Evolutionary conservation across 306 rosid species (phyloP).

Genomic region (Quercus mongolica): DNA sequence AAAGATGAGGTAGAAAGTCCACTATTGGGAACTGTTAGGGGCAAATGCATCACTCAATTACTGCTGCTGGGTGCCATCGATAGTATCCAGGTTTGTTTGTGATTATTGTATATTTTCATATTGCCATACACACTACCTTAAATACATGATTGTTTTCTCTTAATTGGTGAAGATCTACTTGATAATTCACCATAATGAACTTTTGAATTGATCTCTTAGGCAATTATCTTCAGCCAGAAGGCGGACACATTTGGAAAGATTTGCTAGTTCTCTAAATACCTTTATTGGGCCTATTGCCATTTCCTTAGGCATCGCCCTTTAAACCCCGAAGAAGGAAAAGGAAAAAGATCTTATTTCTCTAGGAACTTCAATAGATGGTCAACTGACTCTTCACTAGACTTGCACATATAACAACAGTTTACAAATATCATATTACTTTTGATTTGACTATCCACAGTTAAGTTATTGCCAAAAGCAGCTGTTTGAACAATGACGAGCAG

Average conservation of each 20-base stretch:
- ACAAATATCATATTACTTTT: no score
- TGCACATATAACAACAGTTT: no score
- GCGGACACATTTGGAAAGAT: not conserved
- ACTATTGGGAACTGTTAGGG: conserved; percentile 73
- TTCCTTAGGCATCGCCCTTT: not conserved
- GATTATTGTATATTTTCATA: not conserved
- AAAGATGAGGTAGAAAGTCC: conserved; percentile 78
- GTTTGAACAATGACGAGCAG: no score
- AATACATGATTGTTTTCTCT: not conserved
- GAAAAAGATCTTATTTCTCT: no score
- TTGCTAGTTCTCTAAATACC: not conserved
- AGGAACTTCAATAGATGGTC: no score
- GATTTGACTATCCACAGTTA: no score
- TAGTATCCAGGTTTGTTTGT: conserved; percentile 82
- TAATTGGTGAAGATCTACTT: not conserved
- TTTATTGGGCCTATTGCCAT: conserved; percentile 18
- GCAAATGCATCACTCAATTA: conserved; percentile 89
- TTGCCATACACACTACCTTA: not conserved
- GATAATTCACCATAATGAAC: conserved; percentile 4
- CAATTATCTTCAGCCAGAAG: not conserved
- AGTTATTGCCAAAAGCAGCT: no score
- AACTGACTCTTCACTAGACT: no score
- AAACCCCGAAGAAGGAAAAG: no score
- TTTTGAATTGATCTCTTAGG: not conserved
- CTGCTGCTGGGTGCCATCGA: conserved; percentile 86